Base-by-base conservation (phyloP, 2,329 filamentous ascomycete species). In the Colletotrichum eremochloae region DNA sequence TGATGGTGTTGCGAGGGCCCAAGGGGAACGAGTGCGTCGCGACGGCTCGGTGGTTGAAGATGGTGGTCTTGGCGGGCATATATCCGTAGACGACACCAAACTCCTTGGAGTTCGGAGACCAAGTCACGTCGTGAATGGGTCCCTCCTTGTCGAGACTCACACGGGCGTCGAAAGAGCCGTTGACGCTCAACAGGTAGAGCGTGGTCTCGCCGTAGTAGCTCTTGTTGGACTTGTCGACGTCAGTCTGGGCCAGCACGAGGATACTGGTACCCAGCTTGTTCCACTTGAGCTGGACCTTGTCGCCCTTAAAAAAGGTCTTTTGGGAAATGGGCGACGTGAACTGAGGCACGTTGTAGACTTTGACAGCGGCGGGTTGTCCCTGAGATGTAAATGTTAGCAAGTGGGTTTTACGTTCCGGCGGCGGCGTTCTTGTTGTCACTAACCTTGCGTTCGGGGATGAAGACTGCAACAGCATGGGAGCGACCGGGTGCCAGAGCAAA, bases 151-250 rank as follows among this genome's bases (percentile, higher is more conserved):
- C 96, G 63, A 98, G 87, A 75, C 93, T 90, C 76, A 99, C 92
- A 77, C 96, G 92, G 71, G 96, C 96, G 82, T 99, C 96, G 79
- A 98, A 97, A 60, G 92, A 91, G 74, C 95, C 96, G 79, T 93
- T 97, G 75, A 95, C 93, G 82, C 94, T 97, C 75, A 99, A 89
- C 76, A 99, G 89, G 84, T 98, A 98, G 80, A 99, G 91, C 75
- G 94, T 98, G 12, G 96, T 98, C 86, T 99, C 96, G 80, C 96
- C 96, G 78, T 99, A 99, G 86, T 99, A 99, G 84, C 94, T 98
- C 90, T 98, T 98, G 84, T 97, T 97, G 71, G 95, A 95, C 86
- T 96, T 97, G 84, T 99, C 96, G 66, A 98, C 96, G 75, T 99
- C 96, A 42, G 96, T 99, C 86, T 98, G 95, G 68, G 96, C 96